Base-by-base conservation (phyloP, 2,329 filamentous ascomycete genomes). In the Colletotrichum caudatum region DNA sequence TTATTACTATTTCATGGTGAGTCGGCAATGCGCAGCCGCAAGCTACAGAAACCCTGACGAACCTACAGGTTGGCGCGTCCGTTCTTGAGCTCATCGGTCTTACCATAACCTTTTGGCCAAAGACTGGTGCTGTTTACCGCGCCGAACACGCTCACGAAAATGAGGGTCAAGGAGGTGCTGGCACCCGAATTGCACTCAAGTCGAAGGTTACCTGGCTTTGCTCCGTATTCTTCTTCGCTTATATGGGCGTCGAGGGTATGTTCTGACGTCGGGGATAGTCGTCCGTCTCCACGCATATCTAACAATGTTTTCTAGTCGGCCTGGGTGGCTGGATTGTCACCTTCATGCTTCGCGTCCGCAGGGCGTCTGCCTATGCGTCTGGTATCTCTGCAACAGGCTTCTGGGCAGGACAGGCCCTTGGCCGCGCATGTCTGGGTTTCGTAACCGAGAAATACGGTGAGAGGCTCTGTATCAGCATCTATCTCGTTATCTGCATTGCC, bases 311-410 rank as follows among this genome's bases (percentile, higher is more conserved):
- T 0, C 20, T 20, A 83, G 82, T 92, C 61, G 90, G 90, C 0
- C 85, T 94, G 1, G 92, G 92, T 29, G 93, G 93, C 5, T 95
- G 93, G 93, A 90, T 95, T 44, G 91, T 94, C 44, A 91, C 90
- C 0, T 94, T 95, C 78, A 94, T 95, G 92, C 88, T 93, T 7
- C 87, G 88, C 16, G 90, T 93, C 12, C 87, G 93, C 18, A 81
- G 90, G 7, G 92, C 89, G 1, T 85, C 82, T 2, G 81, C 88
- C 0, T 94, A 93, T 75, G 88, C 89, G 0, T 90, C 90, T n/a
- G 92, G 92, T 35, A 91, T 93, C 80, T 90, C 89, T 0, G 90
- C 88, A 0, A 93, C 92, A 0, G 93, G 92, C 0, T 95, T 94
- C 80, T 95, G 93, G 93, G 87, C 92, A n/a, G 93, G 93, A 0